Percentiles rank a stretch among this genome's conserved stretches.
Conservation (phyloP, 2,329 filamentous ascomycete genomes). For the Pseudogymnoascus sp. region DNA sequence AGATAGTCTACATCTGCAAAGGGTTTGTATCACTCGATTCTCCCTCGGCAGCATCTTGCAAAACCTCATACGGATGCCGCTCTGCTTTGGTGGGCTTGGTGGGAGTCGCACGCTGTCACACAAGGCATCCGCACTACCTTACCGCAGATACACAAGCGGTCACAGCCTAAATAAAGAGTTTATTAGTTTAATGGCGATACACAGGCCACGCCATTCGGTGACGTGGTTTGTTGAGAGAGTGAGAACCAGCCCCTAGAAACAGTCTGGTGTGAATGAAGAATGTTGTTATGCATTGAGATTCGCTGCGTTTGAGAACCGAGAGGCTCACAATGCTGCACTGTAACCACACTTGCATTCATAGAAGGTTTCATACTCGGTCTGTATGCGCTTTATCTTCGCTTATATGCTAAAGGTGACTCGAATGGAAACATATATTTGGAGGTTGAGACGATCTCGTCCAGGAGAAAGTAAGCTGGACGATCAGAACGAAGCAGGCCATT, state of each 20-base stretch:
- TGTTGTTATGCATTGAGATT: background rate
- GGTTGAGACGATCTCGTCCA: background rate
- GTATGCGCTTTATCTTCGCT: background rate
- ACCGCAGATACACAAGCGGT: background rate
- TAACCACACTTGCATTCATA: background rate
- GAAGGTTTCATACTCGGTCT: background rate
- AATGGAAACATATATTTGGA: background rate
- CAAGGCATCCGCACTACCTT: background rate
- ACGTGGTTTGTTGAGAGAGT: background rate
- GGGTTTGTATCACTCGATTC: background rate
- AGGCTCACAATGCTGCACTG: background rate
- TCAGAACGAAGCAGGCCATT: background rate
- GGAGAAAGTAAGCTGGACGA: background rate
- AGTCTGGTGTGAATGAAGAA: background rate
- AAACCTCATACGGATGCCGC: background rate
- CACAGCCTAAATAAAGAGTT: background rate
- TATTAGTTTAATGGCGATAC: background rate
- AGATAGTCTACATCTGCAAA: background rate
- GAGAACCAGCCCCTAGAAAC: background rate
- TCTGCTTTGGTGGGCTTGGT: background rate
- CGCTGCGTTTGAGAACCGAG: background rate
- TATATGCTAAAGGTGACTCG: background rate
- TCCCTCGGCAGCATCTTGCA: background rate
- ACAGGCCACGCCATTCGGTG: background rate
- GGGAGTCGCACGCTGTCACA: background rate